Evolutionary conservation across 495 filamentous ascomycete genomes (phyloP), one percentile per base, ranked within the genome.

Genomic region (Penicillium longicatenatum): DNA sequence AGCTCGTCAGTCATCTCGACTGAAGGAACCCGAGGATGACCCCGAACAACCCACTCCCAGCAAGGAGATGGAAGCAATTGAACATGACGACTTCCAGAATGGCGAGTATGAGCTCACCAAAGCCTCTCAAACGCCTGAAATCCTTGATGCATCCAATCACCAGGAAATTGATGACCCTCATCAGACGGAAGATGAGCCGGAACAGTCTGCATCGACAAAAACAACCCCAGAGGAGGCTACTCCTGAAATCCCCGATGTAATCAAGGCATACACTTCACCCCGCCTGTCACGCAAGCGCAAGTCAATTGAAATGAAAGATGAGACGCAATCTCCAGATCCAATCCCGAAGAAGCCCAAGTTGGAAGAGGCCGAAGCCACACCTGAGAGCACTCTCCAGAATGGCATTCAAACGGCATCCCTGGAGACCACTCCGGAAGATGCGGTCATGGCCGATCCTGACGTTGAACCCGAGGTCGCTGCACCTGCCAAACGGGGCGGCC

Each of bases 1-100:
- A 17, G 72, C 72, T 11, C 69, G 75, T 22, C 69, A 72, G 50
- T 76, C 76, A 3, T 64, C 72, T 19, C 65, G 74, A 52, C 58
- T 74, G 19, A 74, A 64, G 55, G 54, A 66, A 3, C 59, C 66
- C 39, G 62, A 30, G 20, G 54, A 67, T 21, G 39, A 55, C 3
- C 52, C 59, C 24, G 69, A 76, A 35, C 54, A 69, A 17, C 29
- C 35, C 12, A 63, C 57, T 21, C 59, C 59, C 6, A 55, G 57
- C 16, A 73, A 75, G 20, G 22, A 43, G n/a, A 49, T 20, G 4
- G 50, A 52, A 10, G 37, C 44, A 21, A 17, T 14, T 17, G 43
- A 31, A 20, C 20, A 47, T 48, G 53, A 55, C 16, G 43, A 47
- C 1, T n/a, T 37, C 2, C 22, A 19, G 3, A 51, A 33, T 22